Evolutionary conservation across 192 early-diverging fungal species (phyloP), one percentile per base, ranked within the genome.

Genomic region (Backusella westeae): DNA sequence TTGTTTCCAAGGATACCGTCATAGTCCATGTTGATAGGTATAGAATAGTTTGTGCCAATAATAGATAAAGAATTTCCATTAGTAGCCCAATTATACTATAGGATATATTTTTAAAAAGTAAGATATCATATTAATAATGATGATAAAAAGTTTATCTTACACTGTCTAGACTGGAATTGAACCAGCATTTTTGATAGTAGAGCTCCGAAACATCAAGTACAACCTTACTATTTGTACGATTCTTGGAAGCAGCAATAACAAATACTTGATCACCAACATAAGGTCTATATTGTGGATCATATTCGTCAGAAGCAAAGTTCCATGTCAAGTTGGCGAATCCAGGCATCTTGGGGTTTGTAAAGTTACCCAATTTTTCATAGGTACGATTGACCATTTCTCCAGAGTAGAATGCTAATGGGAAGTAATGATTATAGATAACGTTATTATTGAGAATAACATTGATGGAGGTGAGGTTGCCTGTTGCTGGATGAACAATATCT

Each of bases 231-330:
- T 1, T 0, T 23, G 15, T 39, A 39, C 10, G 8, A 9, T 39
- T 15, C 44, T 32, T 41, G 15, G n/a, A 15, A 14, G 42, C 41
- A 17, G 42, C 70, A 14, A 71, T 26, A 7, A 71, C 21, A 71
- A 71, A 71, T 14, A 49, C 39, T 8, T 71, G 70, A 29, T 71
- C 70, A 1, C 70, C 70, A 5, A 71, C 70, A 17, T 71, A 71
- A 17, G 10, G 23, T 19, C 42, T 44, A 8, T 71, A 71, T 17
- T 71, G 44, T 15, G 70, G 39, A 34, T 71, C 42, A 71, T 71
- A 71, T 15, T 8, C 21, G 0, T 69, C 15, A 23, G 9, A 21
- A 39, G 36, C 68, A 9, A n/a, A 17, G 4, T 10, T 1, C 36
- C 39, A 23, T 4, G 68, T 7, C n/a, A 69, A 41, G 21, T 36